A percentile compares a stretch with the other conserved stretches of the same genome.
Evolutionary conservation across 371 early-diverging fungal species (phyloP).

Genomic region (Mortierella sp.): DNA sequence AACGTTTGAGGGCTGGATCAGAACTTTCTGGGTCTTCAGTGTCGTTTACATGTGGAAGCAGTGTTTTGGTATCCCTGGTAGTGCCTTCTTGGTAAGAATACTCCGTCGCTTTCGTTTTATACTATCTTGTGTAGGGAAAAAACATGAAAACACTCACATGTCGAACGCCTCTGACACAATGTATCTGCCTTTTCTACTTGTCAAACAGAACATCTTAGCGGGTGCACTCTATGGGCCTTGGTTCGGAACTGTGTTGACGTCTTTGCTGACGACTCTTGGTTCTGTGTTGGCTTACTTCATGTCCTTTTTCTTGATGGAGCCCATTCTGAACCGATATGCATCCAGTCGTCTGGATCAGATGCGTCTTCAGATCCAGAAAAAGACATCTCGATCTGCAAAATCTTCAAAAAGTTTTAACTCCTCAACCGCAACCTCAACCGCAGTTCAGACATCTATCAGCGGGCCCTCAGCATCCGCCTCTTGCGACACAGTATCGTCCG

Average conservation of each 20-base stretch:
- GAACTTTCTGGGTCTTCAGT: constrained; percentile 55
- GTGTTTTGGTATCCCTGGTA: constrained; percentile 56
- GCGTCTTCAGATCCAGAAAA: constrained; percentile 48
- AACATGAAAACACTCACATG: not conserved
- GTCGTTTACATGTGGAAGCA: constrained; percentile 57
- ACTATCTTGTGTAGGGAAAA: not conserved
- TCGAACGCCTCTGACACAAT: not conserved
- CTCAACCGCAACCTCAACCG: constrained; percentile 28
- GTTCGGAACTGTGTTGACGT: constrained; percentile 54
- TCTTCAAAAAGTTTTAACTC: not conserved
- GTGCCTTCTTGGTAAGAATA: constrained; percentile 53
- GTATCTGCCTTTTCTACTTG: not conserved
- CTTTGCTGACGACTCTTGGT: constrained; percentile 50
- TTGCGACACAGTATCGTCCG: not conserved
- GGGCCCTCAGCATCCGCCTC: not conserved
- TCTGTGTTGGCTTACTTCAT: constrained; percentile 55
- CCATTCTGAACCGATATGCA: constrained; percentile 53
- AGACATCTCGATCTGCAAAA: constrained; percentile 24
- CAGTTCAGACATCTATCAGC: constrained; percentile 15
- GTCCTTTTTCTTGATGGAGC: constrained; percentile 56
- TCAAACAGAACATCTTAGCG: constrained; percentile 52
- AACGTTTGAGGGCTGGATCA: constrained; percentile 50
- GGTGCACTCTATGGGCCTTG: constrained; percentile 57
- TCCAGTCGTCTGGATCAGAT: constrained; percentile 49
- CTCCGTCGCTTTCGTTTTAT: not conserved